These are phyloP conservation scores for Claviceps sp. DNA, from an alignment of 2,329 filamentous ascomycete genomes.

Conservation along the genomic window DNA sequence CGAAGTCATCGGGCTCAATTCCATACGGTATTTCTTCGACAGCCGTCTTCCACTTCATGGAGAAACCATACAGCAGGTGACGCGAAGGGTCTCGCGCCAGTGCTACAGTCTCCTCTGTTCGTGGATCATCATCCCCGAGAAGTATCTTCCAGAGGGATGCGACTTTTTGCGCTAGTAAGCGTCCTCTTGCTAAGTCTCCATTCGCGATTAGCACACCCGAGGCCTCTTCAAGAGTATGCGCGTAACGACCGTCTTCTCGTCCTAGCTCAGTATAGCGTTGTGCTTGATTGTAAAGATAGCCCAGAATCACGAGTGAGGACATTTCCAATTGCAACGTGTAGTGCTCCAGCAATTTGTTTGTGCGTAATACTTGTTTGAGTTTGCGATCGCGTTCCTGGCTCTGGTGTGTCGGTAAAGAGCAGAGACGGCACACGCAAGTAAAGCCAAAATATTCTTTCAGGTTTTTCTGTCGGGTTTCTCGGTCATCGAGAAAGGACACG, in stretches of 20 bases:
- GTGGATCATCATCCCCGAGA: not conserved
- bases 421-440: not conserved
- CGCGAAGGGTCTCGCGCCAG: not conserved
- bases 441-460: not conserved
- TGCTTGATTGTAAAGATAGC: not conserved
- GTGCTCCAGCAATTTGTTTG: not conserved
- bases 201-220: too few relatives aligned
- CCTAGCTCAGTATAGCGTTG: not conserved
- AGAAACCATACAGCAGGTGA: not conserved
- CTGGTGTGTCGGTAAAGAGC: not conserved
- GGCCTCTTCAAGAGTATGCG: not conserved
- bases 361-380: too few relatives aligned
- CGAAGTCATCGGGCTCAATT: not conserved
- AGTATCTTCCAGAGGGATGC: not conserved
- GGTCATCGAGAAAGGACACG: not conserved
- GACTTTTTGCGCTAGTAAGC: not conserved
- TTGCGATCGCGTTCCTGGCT: not conserved
- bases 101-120: not conserved
- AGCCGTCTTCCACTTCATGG: not conserved
- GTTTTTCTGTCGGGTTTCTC: not conserved
- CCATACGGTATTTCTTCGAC: not conserved
- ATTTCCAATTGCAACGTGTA: fast-evolving
- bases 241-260: not conserved
- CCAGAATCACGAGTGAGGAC: not conserved
- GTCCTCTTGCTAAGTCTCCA: not conserved